These are phyloP conservation scores for Carex scoparia DNA, from an alignment of 176 grass and related monocot species.

Conservation along the genomic window DNA sequence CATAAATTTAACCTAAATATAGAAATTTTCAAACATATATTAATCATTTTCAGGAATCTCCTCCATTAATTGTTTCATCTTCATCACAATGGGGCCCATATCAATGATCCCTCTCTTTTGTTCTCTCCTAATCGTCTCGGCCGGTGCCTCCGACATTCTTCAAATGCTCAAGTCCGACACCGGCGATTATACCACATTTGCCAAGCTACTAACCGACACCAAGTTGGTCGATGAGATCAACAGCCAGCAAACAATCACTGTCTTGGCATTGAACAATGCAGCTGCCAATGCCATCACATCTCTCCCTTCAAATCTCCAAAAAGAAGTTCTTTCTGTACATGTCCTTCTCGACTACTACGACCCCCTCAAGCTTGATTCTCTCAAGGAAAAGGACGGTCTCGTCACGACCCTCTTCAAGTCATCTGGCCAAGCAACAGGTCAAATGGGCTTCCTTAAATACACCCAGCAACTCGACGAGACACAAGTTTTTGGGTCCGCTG, in stretches of 20 bases:
- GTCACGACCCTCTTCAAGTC: constrained; percentile 54
- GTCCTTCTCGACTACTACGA: constrained; percentile 80
- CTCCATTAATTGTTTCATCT: background rate
- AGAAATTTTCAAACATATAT: constrained; percentile 7
- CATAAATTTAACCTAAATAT: constrained; percentile 5
- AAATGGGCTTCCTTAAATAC: constrained; percentile 66
- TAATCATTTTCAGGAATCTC: background rate
- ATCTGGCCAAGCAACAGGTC: constrained; percentile 30
- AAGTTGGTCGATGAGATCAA: constrained; percentile 70
- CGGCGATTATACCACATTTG: constrained; percentile 41
- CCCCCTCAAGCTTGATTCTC: constrained; percentile 34
- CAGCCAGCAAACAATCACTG: constrained; percentile 53
- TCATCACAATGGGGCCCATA: constrained; percentile 15
- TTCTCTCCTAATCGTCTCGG: constrained; percentile 19
- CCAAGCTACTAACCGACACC: constrained; percentile 36
- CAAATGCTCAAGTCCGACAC: constrained; percentile 36
- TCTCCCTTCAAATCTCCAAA: constrained; percentile 33
- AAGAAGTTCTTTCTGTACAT: constrained; percentile 52
- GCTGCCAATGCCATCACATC: constrained; percentile 31
- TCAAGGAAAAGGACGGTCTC: constrained; percentile 37
- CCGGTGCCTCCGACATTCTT: constrained; percentile 45
- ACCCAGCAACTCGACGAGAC: constrained; percentile 32
- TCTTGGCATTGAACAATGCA: constrained; percentile 50
- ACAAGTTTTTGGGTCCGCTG: constrained; percentile 58
- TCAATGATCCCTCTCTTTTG: background rate